Base-by-base conservation (phyloP, 345 rosid species). In the Ceriops tagal region DNA sequence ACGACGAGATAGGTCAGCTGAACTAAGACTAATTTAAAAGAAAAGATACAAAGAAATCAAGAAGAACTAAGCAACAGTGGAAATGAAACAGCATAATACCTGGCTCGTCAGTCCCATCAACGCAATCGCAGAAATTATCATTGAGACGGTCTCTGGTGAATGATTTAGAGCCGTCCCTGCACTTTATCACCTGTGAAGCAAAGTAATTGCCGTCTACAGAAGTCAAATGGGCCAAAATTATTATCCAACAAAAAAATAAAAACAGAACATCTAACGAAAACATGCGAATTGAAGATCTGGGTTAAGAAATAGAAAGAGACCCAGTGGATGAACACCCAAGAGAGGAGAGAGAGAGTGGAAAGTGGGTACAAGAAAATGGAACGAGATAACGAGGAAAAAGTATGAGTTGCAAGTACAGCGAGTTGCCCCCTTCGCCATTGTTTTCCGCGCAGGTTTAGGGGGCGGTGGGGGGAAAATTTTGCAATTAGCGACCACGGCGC, bases 101-200 rank as follows among this genome's bases (percentile, higher is more conserved):
- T 39, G 98, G 98, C 79, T 92, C 99, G 65, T 92, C 98, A 22
- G 96, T 95, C 37, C 99, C 98, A 35, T 95, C 99, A 64, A 85
- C 55, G 74, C 99, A 95, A 65, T 95, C 99, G 65, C 99, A 95
- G 82, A 83, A 95, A 76, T 95, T 69, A 69, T 95, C 99, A 32
- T 95, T 95, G 69, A 95, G 87, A 75, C 86, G 92, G 71, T 95
- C 96, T 73, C 82, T 83, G 39, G 82, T 39, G 79, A 95, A 90
- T 32, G 86, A 87, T 62, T 85, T 86, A 27, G 91, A 88, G 26
- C 92, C 93, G 72, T 95, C 97, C 83, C 83, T 92, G 84, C 99
- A 95, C 71, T 75, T 86, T 75, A 95, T 95, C 55, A 85, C 77
- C 65, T 85, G 78, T 6, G 87, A 74, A 10, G 78, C 79, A 75